These are phyloP conservation scores for Spathaspora gorwiae DNA, from an alignment of 805 yeast species.

Conservation along the genomic window DNA sequence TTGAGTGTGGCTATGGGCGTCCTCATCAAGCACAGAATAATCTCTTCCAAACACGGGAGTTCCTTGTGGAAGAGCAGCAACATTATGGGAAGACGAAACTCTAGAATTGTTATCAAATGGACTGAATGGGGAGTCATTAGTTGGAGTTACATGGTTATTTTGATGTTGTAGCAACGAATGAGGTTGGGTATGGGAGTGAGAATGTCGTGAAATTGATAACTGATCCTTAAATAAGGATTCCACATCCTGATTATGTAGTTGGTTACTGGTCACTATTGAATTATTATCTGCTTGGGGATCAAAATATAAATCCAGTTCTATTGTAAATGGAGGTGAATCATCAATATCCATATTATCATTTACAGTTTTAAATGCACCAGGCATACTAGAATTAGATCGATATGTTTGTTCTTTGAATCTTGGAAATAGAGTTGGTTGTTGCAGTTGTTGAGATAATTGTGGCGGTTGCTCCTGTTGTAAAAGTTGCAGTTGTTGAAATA, in stretches of 20 bases:
- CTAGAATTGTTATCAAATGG: conserved; percentile 10
- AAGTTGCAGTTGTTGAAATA: conserved; percentile 1
- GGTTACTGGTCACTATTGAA: conserved; percentile 5
- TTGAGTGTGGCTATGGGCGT: background rate
- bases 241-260: conserved; percentile 3
- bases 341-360: conserved; percentile 32
- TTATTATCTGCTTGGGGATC: conserved; percentile 12
- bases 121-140: conserved; percentile 3
- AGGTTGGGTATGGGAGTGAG: background rate
- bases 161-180: background rate
- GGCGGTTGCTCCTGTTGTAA: background rate
- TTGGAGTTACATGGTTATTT: background rate
- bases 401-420: background rate
- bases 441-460: background rate
- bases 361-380: conserved; percentile 22
- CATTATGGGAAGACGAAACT: conserved; percentile 8
- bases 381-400: conserved; percentile 13
- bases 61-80: background rate
- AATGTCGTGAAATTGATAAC: background rate
- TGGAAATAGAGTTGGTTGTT: background rate
- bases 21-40: conserved; percentile 3
- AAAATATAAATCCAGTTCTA: conserved; percentile 27
- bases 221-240: conserved; percentile 7
- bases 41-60: conserved; percentile 1
- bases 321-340: conserved; percentile 33